Percentiles rank a stretch among this genome's conserved stretches.
These are phyloP conservation scores for Articulospora tetracladia DNA, from an alignment of 495 filamentous ascomycete species.

Conservation along the genomic window DNA sequence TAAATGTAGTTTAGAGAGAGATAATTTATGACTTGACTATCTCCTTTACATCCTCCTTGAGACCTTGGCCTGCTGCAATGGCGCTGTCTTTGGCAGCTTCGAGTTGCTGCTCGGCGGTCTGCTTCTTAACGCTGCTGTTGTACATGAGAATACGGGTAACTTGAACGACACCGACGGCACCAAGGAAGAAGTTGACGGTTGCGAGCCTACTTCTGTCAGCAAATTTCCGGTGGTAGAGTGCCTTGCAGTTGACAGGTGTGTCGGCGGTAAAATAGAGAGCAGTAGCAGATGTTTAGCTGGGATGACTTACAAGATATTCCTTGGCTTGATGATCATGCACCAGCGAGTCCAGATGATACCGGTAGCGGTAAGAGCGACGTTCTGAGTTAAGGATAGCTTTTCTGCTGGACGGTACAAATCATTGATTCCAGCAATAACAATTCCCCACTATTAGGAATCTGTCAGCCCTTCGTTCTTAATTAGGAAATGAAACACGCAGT, in stretches of 20 bases:
- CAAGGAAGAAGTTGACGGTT: constrained; percentile 97
- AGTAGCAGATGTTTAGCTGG: constrained; percentile 1
- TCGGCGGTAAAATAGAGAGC: too few species aligned
- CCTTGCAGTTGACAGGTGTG: too few species aligned
- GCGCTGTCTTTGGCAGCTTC: constrained; percentile 38
- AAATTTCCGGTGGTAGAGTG: too few species aligned
- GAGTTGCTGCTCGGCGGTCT: constrained; percentile 27
- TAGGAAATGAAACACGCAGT: not conserved
- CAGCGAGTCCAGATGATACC: constrained; percentile 96
- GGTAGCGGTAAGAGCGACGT: constrained; percentile 81
- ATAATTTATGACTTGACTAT: constrained; percentile 30
- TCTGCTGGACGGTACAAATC: constrained; percentile 92
- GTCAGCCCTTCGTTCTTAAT: constrained; percentile 5
- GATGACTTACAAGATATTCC: constrained; percentile 75
- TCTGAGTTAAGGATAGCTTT: constrained; percentile 88
- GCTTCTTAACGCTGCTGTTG: constrained; percentile 54
- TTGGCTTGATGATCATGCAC: constrained; percentile 95
- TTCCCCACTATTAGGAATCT: constrained; percentile 58
- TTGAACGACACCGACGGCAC: constrained; percentile 79
- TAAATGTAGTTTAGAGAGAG: too few species aligned
- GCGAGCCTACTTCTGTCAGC: constrained; percentile 57
- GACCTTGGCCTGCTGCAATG: constrained; percentile 35
- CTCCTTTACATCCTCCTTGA: constrained; percentile 39
- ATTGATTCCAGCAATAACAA: constrained; percentile 87
- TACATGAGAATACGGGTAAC: constrained; percentile 70